Base-by-base conservation (phyloP, 768 basidiomycete genomes). In the Gloeostereum incarnatum region DNA sequence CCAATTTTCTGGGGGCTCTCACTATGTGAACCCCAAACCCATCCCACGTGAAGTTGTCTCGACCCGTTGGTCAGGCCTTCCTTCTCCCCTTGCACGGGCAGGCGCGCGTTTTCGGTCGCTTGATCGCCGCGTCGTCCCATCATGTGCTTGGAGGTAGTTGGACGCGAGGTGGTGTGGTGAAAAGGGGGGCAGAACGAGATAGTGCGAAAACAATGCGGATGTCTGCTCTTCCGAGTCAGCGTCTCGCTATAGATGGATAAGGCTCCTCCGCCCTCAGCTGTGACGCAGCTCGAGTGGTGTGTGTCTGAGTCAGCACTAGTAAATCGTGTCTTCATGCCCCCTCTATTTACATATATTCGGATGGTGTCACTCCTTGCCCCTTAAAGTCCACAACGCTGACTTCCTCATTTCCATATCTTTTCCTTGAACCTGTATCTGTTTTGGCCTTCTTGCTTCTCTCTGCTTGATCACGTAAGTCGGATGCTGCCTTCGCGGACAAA, bases 1-100 rank as follows among this genome's bases (percentile, higher is more conserved):
- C 87, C 82, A 83, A 86, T 83, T 89, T 90, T 90, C 88, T 89
- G 81, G 86, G 87, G 88, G 88, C 86, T 89, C 87, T 90, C 85
- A 85, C 85, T 85, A 71, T 67, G 84, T 71, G 88, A 90, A 89
- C 87, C 86, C 85, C 85, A 82, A 89, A 74, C 88, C 85, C 84
- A 75, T 71, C 68, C 77, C 75, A 69, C 78, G 84, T 68, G 66
- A 58, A 34, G 74, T 67, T 66, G 67, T 71, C 75, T 80, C 73
- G 78, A 78, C n/a, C n/a, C n/a, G n/a, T n/a, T 53, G 71, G 73
- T 76, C 80, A 75, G 75, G 83, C 75, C 78, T 81, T 81, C 78
- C 83, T 78, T 72, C 81, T 72, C 74, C 70, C 81, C 71, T 72
- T 62, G 68, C 73, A 71, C 73, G 67, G 77, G 78, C 65, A 61